Base-by-base conservation (phyloP, 2,329 filamentous ascomycete species). In the Ophiocordyceps sinensis region DNA sequence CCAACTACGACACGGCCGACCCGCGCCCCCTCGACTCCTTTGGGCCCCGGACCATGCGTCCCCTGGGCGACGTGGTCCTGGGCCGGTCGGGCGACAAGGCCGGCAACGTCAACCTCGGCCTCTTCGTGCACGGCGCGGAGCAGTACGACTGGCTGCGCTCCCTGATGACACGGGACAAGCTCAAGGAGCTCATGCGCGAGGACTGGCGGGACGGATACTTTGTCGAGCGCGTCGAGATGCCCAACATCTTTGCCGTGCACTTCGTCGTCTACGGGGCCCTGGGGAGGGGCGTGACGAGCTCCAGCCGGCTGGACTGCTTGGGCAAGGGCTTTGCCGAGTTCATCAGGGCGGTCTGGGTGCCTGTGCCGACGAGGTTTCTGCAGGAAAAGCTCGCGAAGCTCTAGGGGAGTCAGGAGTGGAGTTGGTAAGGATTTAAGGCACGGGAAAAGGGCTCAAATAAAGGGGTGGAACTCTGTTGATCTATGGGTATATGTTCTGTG, bases 241-340 rank as follows among this genome's bases (percentile, higher is more conserved):
- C 59, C 0, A 48, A 56, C 4, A 58, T 71, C 0, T 51, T 51
- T 29, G 67, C 67, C 0, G 69, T 72, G 17, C 64, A 74, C 46
- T 71, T 68, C 53, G 66, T 71, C 10, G 53, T 71, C 2, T 70
- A 70, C 43, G 67, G 66, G 3, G 57, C 60, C 17, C 49, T 71
- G 14, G 65, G 62, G 0, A 44, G 60, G 1, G 64, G 63, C 1
- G 67, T 74, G 4, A 73, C 67, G 45, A 69, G 67, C 42, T 66
- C 64, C 10, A 60, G 54, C 21, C 49, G 60, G 32, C 45, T 75
- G 15, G 71, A 75, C 54, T 55, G 56, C 11, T 55, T 73, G 46
- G 71, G 66, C 1, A 75, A 75, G 49, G 68, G 69, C 0, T 70
- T 73, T 53, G 65, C 57, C 23, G 68, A 72, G 51, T 71, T 62